A percentile compares a stretch with the other conserved stretches of the same genome.
Evolutionary conservation across 805 yeast genomes (phyloP).

Genomic region (Pichia occidentalis): DNA sequence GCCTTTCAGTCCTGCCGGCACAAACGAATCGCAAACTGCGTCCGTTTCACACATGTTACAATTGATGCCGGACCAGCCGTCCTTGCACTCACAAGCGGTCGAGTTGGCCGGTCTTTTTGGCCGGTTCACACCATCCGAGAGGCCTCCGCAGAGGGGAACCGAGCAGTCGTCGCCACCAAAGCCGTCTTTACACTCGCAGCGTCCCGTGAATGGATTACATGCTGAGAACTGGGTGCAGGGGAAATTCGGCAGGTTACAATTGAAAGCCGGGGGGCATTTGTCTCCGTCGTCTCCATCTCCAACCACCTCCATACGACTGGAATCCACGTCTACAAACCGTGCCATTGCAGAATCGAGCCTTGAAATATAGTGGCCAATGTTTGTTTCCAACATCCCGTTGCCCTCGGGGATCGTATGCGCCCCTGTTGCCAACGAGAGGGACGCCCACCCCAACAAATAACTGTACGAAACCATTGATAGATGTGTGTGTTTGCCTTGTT

Average conservation of each 20-base stretch:
- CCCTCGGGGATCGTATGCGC: no score
- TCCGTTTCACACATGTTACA: slow-evolving; percentile 81
- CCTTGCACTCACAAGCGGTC: slow-evolving; percentile 60
- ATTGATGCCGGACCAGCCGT: slow-evolving; percentile 93
- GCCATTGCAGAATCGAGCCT: no score
- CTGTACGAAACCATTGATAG: no score
- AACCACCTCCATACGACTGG: neutral
- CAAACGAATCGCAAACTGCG: slow-evolving; percentile 71
- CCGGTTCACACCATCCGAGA: slow-evolving; percentile 56
- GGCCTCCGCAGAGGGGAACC: slow-evolving; percentile 78
- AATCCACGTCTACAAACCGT: no score
- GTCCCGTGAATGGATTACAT: slow-evolving; percentile 86
- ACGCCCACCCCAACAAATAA: no score
- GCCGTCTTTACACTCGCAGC: slow-evolving; percentile 88
- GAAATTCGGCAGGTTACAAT: slow-evolving; percentile 87
- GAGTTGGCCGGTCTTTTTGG: slow-evolving; percentile 51
- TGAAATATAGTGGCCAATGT: no score
- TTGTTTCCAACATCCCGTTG: no score
- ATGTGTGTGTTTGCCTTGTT: no score
- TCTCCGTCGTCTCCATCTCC: slow-evolving; percentile 19
- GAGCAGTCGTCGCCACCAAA: slow-evolving; percentile 93
- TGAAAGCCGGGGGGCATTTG: slow-evolving; percentile 86
- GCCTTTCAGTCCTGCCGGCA: slow-evolving; percentile 79
- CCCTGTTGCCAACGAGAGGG: no score
- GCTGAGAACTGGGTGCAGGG: slow-evolving; percentile 83